These are phyloP conservation scores for Rhynchospora tenuis DNA, from an alignment of 176 grass and related monocot genomes.

Conservation along the genomic window DNA sequence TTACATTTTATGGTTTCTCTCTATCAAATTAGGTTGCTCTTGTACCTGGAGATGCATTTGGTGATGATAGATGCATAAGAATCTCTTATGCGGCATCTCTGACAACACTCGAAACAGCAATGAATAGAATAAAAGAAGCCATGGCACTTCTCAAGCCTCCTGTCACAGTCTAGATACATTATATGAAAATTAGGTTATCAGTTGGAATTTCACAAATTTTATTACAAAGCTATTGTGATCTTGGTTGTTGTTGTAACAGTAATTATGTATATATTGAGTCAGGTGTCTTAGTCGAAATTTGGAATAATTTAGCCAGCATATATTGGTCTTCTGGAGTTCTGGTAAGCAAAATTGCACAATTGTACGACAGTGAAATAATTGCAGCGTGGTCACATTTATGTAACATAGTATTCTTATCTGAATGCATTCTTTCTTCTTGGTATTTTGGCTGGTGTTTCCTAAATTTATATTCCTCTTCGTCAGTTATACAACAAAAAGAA, in stretches of 20 bases:
- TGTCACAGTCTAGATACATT: constrained; percentile 34
- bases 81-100: constrained; percentile 86
- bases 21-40: constrained; percentile 51
- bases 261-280: neutral
- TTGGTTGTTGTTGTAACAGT: neutral
- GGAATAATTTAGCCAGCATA: neutral
- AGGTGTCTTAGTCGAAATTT: neutral
- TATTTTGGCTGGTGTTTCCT: too few species aligned
- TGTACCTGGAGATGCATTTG: constrained; percentile 84
- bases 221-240: neutral
- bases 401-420: neutral
- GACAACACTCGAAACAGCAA: constrained; percentile 57
- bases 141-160: constrained; percentile 52
- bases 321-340: neutral
- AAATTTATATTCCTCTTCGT: too few species aligned
- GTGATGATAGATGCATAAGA: constrained; percentile 74
- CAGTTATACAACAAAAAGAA: too few species aligned
- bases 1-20: neutral
- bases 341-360: neutral
- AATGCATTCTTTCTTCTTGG: neutral
- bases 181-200: neutral
- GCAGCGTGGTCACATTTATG: neutral
- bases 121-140: constrained; percentile 72
- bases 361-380: neutral
- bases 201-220: neutral